A percentile compares a stretch with the other conserved stretches of the same genome.
Conservation (phyloP, 805 yeast species). For the Zygotorulaspora sp. region DNA sequence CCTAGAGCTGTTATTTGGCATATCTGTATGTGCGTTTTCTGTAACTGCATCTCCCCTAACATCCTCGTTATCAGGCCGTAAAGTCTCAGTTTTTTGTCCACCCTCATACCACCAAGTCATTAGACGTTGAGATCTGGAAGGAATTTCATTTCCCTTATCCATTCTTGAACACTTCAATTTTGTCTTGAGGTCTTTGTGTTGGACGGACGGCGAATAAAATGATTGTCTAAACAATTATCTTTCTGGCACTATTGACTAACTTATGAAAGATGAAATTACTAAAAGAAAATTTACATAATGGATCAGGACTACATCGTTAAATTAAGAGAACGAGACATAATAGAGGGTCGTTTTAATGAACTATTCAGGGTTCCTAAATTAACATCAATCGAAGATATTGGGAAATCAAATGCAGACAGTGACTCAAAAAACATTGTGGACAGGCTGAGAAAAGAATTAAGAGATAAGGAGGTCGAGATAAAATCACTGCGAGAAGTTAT, state of each 20-base stretch:
- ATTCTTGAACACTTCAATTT: too few species aligned
- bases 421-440: constrained; percentile 5
- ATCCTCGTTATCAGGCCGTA: not conserved
- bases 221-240: too few species aligned
- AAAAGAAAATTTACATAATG: too few species aligned
- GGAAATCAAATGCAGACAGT: constrained; percentile 2
- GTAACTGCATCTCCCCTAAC: too few species aligned
- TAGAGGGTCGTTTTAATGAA: constrained; percentile 22
- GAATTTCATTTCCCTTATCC: constrained; percentile 4
- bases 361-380: constrained; percentile 15
- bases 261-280: too few species aligned
- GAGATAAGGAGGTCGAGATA: constrained; percentile 25
- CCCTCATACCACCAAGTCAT: constrained; percentile 12
- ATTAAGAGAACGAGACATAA: constrained; percentile 17
- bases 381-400: not conserved
- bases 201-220: too few species aligned
- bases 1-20: too few species aligned
- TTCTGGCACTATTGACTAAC: too few species aligned
- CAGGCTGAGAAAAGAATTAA: constrained; percentile 18
- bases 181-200: too few species aligned
- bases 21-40: too few species aligned
- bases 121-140: constrained; percentile 6
- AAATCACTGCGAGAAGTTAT: constrained; percentile 28
- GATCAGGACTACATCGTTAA: constrained; percentile 14
- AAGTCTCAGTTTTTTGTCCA: not conserved